Conservation (phyloP, 2,329 filamentous ascomycete species). For the Aspergillus hortae region DNA sequence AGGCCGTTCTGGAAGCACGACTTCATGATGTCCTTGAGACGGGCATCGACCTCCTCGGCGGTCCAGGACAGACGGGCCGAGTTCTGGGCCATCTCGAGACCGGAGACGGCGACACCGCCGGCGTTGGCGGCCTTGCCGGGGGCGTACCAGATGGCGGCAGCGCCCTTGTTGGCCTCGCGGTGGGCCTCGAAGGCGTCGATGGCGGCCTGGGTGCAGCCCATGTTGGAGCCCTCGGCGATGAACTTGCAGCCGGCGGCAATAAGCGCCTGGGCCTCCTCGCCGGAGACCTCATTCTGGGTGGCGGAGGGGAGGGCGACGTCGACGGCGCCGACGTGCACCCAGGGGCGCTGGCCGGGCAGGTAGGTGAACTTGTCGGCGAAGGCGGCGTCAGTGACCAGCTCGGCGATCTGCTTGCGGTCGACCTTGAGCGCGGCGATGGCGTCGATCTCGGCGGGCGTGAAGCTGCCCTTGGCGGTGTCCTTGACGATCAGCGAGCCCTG, state of each 20-base stretch:
- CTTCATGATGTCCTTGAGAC: constrained; percentile 94
- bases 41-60: constrained; percentile 80
- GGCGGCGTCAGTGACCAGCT: constrained; percentile 57
- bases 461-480: constrained; percentile 61
- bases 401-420: constrained; percentile 75
- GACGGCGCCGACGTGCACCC: constrained; percentile 83
- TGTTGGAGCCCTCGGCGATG: constrained; percentile 96
- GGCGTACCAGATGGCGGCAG: constrained; percentile 82
- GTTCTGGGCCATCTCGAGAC: constrained; percentile 99
- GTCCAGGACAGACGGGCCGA: constrained; percentile 82
- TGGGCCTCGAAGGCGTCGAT: constrained; percentile 90
- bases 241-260: constrained; percentile 73
- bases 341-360: constrained; percentile 81
- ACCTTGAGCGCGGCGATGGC: constrained; percentile 83
- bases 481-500: constrained; percentile 77
- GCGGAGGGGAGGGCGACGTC: constrained; percentile 90
- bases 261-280: constrained; percentile 81
- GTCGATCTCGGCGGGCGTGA: constrained; percentile 76
- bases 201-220: constrained; percentile 95
- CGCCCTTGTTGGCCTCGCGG: constrained; percentile 60
- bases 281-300: constrained; percentile 95
- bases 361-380: constrained; percentile 72
- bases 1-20: constrained; percentile 86
- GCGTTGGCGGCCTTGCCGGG: constrained; percentile 97
- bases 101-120: constrained; percentile 94